phyloP scores from a whole-genome alignment of 2,329 filamentous ascomycete genomes.

The Tolypocladium inflatum region DNA sequence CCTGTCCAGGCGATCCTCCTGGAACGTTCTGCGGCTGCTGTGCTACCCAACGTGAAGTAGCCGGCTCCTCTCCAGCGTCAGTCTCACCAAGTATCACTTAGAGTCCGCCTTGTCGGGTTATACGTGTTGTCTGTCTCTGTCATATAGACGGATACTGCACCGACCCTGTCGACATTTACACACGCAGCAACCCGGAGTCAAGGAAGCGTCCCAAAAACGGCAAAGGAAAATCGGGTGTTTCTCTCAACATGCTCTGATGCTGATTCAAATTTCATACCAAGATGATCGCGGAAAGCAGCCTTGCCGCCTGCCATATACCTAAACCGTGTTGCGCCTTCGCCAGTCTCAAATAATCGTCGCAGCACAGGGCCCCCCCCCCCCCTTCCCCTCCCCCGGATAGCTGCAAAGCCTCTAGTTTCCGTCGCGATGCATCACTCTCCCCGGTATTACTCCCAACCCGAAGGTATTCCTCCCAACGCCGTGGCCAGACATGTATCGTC shows the following conservation, averaged over 20 bases:
- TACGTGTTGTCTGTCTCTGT: not conserved
- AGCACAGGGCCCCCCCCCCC: not conserved
- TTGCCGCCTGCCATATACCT: not conserved
- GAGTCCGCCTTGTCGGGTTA: not conserved
- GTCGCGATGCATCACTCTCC: not conserved
- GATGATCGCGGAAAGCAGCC: not conserved
- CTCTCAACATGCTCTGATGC: not conserved
- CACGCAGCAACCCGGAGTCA: not conserved
- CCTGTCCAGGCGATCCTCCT: no score
- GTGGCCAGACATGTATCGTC: conserved; percentile 14
- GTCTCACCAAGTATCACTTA: not conserved
- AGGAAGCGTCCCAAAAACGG: not conserved
- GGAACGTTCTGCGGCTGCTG: not conserved
- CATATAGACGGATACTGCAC: not conserved
- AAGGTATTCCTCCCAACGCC: conserved; percentile 19
- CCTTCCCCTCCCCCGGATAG: not conserved
- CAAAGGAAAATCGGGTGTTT: not conserved
- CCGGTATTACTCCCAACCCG: conserved; percentile 20
- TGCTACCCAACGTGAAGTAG: not conserved
- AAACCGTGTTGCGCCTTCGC: not conserved
- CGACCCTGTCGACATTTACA: not conserved
- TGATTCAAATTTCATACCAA: not conserved
- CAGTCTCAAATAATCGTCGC: conserved; percentile 1
- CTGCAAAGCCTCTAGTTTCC: not conserved
- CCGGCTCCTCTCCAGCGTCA: not conserved